Percentiles rank a stretch among this genome's conserved stretches.
Conservation (phyloP, 257 asterid genomes). For the Lycium barbarum region DNA sequence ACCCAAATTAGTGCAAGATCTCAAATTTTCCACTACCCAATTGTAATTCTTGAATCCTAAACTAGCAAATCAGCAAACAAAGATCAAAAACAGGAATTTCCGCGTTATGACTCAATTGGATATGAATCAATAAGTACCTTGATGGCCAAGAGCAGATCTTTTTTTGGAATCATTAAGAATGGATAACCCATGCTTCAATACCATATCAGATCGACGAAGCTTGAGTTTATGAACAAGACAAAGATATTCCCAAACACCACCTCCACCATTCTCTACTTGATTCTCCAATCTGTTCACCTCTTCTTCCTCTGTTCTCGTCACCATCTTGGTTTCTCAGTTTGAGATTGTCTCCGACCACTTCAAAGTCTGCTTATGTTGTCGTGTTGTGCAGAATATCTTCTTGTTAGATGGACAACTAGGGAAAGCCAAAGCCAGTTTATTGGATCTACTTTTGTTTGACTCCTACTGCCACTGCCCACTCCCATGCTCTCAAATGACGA, state of each 20-base stretch:
- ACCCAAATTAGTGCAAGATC: not conserved
- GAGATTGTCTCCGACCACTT: not conserved
- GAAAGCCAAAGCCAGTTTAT: constrained; percentile 27
- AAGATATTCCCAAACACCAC: constrained; percentile 96
- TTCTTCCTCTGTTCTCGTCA: constrained; percentile 90
- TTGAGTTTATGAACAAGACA: constrained; percentile 88
- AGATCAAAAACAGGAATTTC: not conserved
- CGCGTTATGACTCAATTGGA: not conserved
- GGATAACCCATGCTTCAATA: constrained; percentile 67
- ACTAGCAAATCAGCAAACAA: not conserved
- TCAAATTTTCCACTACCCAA: not conserved
- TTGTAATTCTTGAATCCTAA: not conserved
- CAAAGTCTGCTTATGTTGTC: not conserved
- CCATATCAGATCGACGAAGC: constrained; percentile 90
- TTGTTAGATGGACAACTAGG: not conserved
- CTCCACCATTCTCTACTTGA: constrained; percentile 97
- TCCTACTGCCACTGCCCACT: not conserved
- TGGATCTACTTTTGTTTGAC: constrained; percentile 16
- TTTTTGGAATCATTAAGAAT: constrained; percentile 74
- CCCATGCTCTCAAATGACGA: not conserved
- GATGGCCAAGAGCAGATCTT: constrained; percentile 92
- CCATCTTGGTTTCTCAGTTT: constrained; percentile 53
- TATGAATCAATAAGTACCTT: constrained; percentile 51
- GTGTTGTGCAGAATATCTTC: not conserved
- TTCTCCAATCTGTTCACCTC: constrained; percentile 80